Evolutionary conservation across 805 yeast genomes (phyloP), one percentile per base, ranked within the genome.

Genomic region (Lipomyces starkeyi): DNA sequence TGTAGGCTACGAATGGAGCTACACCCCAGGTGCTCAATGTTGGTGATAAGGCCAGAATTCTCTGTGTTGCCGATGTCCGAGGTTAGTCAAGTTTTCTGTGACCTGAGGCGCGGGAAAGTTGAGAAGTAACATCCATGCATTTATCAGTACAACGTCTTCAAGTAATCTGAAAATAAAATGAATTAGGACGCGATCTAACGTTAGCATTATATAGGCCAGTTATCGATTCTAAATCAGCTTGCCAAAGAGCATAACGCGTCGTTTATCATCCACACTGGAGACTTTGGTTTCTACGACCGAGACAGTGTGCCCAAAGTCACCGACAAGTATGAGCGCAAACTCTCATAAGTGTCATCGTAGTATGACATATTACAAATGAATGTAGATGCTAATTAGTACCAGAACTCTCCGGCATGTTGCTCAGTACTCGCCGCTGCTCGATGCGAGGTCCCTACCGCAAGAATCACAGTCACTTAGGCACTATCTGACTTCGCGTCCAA

Each of bases 241-340:
- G 90, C 88, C 0, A 69, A 66, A 6, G 74, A 78, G 59, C 81
- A 84, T 69, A 67, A 77, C 0, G 90, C 90, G 2, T 82, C 83
- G 54, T 73, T 84, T 27, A 83, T 89, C 34, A 80, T 89, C 14
- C 93, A 89, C 74, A 87, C 91, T 3, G 93, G 94, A n/a, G 88
- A 87, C 68, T 90, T 89, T 79, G 96, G 96, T 13, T 89, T 90
- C 75, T 86, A 90, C 78, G 90, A 89, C 73, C 78, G 78, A 47
- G 84, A 83, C 20, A 85, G 90, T 56, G 82, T 89, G 6, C 79
- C 77, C 27, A 79, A 81, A 73, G 87, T 86, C 65, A 84, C 84
- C 75, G 88, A 83, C 74, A 86, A 83, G 61, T 88, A 85, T 73
- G 78, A 86, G 58, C 29, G 8, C 22, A 20, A 9, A 22, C 22